Evolutionary conservation across 306 rosid genomes (phyloP), one percentile per base, ranked within the genome.

Genomic region (Prunus salicina): DNA sequence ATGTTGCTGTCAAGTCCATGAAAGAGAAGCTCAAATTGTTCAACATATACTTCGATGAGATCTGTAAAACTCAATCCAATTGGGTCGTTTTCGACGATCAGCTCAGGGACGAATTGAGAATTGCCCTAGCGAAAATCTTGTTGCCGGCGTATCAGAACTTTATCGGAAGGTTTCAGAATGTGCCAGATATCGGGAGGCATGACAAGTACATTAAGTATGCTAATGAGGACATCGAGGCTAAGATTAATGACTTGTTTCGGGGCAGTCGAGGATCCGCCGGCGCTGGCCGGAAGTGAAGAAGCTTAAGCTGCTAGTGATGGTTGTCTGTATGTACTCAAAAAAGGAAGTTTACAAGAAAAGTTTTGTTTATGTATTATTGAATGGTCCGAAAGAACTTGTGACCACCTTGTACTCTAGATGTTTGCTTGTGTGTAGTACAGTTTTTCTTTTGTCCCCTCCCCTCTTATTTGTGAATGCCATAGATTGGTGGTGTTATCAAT

Each of bases 41-140:
- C 78, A 89, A 92, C 76, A 25, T 56, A 18, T 67, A 69, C 74
- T 95, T 95, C n/a, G 99, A 92, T 3, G 92, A 92, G 64, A 69
- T 79, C 65, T 92, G 96, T 83, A 85, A 82, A 78, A 71, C 46
- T 70, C 99, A 95, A 51, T 87, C 91, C 57, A 77, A 83, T 4
- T 95, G 96, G 99, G 78, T 86, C 22, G 76, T 92, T 9, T 92
- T 75, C 63, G 97, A 95, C 67, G 90, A 86, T 49, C 98, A 88
- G 66, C 83, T 91, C 12, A 92, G 90, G 62, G 99, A 88, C 66
- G 97, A 92, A 34, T 76, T 91, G 67, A 84, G 88, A 78, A 87
- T 80, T 67, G 76, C 97, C 9, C 79, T 95, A 18, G 82, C 70
- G 66, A 89, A 88, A 73, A 45, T 79, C 14, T 56, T 95, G 86